Conservation (phyloP, 495 filamentous ascomycete genomes). For the Lichenothelia convexa region DNA sequence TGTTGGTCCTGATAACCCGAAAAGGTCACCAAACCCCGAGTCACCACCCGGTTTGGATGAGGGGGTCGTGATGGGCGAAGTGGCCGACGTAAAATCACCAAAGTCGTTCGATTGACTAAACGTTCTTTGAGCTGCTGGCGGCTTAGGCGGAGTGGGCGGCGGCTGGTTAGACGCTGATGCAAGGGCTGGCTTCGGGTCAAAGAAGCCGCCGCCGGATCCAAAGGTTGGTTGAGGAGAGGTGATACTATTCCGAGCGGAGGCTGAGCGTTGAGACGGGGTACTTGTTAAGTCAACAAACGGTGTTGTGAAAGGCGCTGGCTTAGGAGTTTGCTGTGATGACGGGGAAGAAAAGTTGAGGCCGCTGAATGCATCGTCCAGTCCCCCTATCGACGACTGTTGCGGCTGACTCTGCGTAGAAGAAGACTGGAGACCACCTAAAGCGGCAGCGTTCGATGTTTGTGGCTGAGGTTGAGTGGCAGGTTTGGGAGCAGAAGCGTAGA, state of each 20-base stretch:
- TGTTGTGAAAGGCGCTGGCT: constrained; percentile 56
- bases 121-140: constrained; percentile 4
- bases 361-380: constrained; percentile 76
- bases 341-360: constrained; percentile 55
- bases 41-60: constrained; percentile 35
- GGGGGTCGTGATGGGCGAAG: constrained; percentile 23
- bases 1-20: constrained; percentile 62
- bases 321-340: constrained; percentile 33
- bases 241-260: too few relatives aligned
- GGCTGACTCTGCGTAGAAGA: constrained; percentile 28
- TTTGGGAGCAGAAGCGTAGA: constrained; percentile 57
- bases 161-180: constrained; percentile 3
- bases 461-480: constrained; percentile 38
- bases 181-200: constrained; percentile 29
- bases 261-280: too few relatives aligned
- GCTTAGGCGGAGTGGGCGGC: constrained; percentile 11
- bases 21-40: constrained; percentile 51
- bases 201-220: constrained; percentile 56
- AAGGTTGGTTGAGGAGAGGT: constrained; percentile 36
- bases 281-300: constrained; percentile 40
- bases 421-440: constrained; percentile 52
- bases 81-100: constrained; percentile 21
- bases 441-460: constrained; percentile 35
- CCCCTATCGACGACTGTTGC: constrained; percentile 40
- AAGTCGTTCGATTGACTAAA: constrained; percentile 14